Evolutionary conservation across 2,329 filamentous ascomycete genomes (phyloP), one percentile per base, ranked within the genome.

Genomic region (Ophiocordyceps polyrhachis-furcata): DNA sequence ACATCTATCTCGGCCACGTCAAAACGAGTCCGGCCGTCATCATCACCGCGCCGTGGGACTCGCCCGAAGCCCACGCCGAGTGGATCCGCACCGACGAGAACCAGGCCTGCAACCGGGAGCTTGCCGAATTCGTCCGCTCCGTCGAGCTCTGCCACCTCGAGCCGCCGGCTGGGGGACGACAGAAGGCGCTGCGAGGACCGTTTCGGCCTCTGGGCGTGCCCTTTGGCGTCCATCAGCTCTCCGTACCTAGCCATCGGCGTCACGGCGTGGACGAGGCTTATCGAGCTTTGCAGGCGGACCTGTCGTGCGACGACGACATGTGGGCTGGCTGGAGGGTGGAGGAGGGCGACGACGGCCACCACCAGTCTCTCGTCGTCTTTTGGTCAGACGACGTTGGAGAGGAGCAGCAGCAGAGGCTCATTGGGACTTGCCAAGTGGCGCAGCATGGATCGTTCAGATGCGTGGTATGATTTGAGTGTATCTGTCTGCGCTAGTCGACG

Each of bases 11-110:
- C 28, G 57, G 54, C 38, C 59, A 60, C 19, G 56, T 59, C 21
- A 56, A 65, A 25, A 7, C 4, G 23, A 11, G 60, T 12, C 53
- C 59, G 2, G 51, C 54, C 25, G 47, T 66, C n/a, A 55, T 71
- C 49, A 58, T 71, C 49, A 64, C 63, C 5, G 63, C 67, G 17
- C 58, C 62, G 12, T 71, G 68, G 69, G 57, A 62, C 45, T 65
- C 62, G 0, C 57, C 59, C 19, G 59, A 58, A 14, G 60, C 59
- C 5, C 67, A 71, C 46, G 49, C 47, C 42, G 49, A 59, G 43
- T 73, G 69, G 68, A 62, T 69, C 43, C 54, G 56, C 41, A 65
- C 62, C 43, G 49, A 56, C 3, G 63, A 63, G 29, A 70, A 71
- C 51, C 48, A 57, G 43, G 43, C 47, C 5, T 52, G 57, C 44